phyloP scores from a whole-genome alignment of 208 protist genomes.

The Borovskyia barvae region DNA sequence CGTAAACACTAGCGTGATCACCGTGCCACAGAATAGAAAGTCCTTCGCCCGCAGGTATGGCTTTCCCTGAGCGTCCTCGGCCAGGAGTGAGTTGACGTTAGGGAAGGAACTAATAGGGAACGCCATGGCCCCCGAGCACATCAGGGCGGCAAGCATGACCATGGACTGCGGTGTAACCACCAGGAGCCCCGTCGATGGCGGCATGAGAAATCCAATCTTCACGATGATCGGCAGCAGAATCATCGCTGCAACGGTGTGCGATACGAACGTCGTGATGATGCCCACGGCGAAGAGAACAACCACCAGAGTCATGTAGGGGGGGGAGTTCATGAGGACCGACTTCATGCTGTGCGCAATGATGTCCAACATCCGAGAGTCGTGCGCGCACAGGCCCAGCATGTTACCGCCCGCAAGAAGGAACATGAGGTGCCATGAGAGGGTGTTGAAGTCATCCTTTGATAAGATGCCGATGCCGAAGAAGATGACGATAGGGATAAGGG shows the following conservation, averaged over 20 bases:
- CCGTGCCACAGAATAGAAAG: conserved; percentile 83
- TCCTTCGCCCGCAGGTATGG: conserved; percentile 89
- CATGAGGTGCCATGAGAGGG: conserved; percentile 92
- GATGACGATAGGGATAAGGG: conserved; percentile 89
- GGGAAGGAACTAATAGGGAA: conserved; percentile 95
- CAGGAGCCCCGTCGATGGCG: conserved; percentile 44
- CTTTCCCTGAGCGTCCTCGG: conserved; percentile 80
- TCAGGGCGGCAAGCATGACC: conserved; percentile 82
- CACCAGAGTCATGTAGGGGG: conserved; percentile 69
- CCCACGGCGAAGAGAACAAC: conserved; percentile 62
- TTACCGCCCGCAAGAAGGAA: conserved; percentile 93
- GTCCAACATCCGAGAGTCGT: conserved; percentile 83
- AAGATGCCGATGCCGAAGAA: conserved; percentile 93
- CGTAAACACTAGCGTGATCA: conserved; percentile 68
- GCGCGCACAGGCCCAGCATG: conserved; percentile 90
- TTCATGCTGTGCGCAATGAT: conserved; percentile 74
- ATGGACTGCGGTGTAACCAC: conserved; percentile 71
- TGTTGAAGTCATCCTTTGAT: conserved; percentile 91
- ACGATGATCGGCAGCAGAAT: conserved; percentile 91
- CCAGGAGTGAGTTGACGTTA: conserved; percentile 91
- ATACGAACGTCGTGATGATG: conserved; percentile 90
- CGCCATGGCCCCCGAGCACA: conserved; percentile 92
- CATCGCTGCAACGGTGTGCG: conserved; percentile 93
- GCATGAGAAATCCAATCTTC: conserved; percentile 86
- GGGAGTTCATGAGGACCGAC: conserved; percentile 43